Evolutionary conservation across 495 filamentous ascomycete genomes (phyloP).

Genomic region (Friedmanniomyces endolithicus): DNA sequence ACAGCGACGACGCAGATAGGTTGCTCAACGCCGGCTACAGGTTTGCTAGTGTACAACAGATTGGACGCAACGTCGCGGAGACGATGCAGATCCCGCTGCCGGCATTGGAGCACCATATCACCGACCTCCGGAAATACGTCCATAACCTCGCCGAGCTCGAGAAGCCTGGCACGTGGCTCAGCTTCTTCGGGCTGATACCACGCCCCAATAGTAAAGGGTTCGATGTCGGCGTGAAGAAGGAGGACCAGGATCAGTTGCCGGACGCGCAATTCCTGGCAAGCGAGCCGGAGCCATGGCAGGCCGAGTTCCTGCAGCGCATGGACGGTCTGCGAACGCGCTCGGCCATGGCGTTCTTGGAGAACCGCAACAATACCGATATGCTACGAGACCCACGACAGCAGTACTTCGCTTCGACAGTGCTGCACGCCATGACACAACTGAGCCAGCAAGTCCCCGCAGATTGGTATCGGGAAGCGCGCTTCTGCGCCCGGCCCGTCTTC

Average conservation of each 20-base stretch:
- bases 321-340: conserved; percentile 36
- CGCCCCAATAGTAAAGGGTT: conserved; percentile 51
- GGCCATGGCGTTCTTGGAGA: conserved; percentile 7
- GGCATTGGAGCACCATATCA: conserved; percentile 43
- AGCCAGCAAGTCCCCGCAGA: conserved; percentile 34
- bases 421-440: conserved; percentile 24
- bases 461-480: conserved; percentile 36
- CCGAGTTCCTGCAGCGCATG: conserved; percentile 38
- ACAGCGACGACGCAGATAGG: conserved; percentile 43
- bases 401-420: conserved; percentile 3
- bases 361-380: not conserved
- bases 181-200: conserved; percentile 61
- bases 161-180: conserved; percentile 56
- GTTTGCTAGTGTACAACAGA: conserved; percentile 58
- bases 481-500: conserved; percentile 38
- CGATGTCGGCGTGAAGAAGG: conserved; percentile 58
- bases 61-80: conserved; percentile 52
- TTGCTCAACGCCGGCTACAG: conserved; percentile 63
- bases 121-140: conserved; percentile 49
- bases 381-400: conserved; percentile 1
- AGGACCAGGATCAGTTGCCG: conserved; percentile 54
- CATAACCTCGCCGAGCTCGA: conserved; percentile 24
- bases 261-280: conserved; percentile 46
- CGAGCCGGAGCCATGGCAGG: conserved; percentile 45
- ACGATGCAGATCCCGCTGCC: conserved; percentile 56